phyloP scores from a whole-genome alignment of 2,329 filamentous ascomycete genomes.

The Cladorrhinum sp. region DNA sequence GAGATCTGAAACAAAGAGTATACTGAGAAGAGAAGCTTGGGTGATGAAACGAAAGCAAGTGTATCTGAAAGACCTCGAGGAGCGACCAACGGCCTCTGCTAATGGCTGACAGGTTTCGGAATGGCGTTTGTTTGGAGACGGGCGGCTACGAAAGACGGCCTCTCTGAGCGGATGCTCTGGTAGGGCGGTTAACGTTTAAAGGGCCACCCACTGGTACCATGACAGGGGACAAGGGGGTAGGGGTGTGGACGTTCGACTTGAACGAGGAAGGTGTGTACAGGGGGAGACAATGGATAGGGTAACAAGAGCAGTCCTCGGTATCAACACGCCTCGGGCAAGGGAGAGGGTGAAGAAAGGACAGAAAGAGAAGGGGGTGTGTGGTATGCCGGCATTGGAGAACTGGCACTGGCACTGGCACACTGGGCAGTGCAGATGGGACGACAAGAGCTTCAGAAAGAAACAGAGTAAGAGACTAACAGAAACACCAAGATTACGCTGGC shows the following conservation, averaged over 20 bases:
- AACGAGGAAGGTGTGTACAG: neutral
- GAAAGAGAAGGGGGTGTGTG: conserved; percentile 10
- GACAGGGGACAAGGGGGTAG: conserved; percentile 12
- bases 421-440: conserved; percentile 6
- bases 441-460: neutral
- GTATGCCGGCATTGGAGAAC: conserved; percentile 6
- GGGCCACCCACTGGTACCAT: conserved; percentile 18
- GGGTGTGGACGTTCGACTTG: neutral
- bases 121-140: conserved; percentile 48
- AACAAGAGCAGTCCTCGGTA: neutral
- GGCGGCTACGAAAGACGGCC: conserved; percentile 42
- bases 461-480: neutral
- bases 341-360: neutral
- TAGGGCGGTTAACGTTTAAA: conserved; percentile 36
- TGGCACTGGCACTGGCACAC: conserved; percentile 3
- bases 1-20: conserved; percentile 35
- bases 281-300: neutral
- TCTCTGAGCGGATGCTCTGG: conserved; percentile 25
- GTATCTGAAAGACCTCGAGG: conserved; percentile 48
- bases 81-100: conserved; percentile 41
- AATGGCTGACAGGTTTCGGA: conserved; percentile 47
- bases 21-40: conserved; percentile 34
- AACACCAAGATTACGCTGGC: conserved; percentile 3
- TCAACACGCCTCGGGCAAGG: neutral
- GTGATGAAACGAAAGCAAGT: conserved; percentile 49